Base-by-base conservation (phyloP, 179 eudicot species). In the Beta macrorhiza region DNA sequence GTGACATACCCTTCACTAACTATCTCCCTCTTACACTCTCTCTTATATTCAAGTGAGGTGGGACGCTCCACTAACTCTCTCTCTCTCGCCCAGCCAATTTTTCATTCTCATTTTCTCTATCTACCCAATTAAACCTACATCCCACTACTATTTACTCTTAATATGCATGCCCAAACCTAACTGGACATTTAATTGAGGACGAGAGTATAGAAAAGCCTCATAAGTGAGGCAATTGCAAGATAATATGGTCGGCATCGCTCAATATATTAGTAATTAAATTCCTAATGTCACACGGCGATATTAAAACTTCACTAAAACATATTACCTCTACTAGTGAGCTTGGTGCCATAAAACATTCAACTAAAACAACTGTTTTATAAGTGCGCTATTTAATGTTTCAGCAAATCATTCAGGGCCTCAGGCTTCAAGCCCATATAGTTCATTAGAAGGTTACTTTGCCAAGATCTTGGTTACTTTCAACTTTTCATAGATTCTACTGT, bases 391-490 rank as follows among this genome's bases (percentile, higher is more conserved):
- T 9, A 1, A 25, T 65, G 11, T 65, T 65, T 13, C 5, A 65
- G 25, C 69, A 65, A 65, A 29, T 12, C 16, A 13, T 4, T 65
- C 69, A 37, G 42, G 42, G 42, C 52, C 10, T 49, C 52, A 37
- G 3, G 42, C 42, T 37, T 49, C 52, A 6, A 3, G 42, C 44
- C 69, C 5, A 65, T 65, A 25, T 2, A 11, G 13, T 65, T 5
- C 52, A 49, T 49, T 3, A 49, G 52, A 5, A 65, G 6, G 69
- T 12, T 29, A 29, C 32, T 47, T 17, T 58, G 42, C 44, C 53
- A 79, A 44, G 47, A 42, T 71, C 67, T 73, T 15, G 15, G 82
- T 79, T 52, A 71, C 57, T 44, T 45, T 44, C 58, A 44, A 17
- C 7, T 13, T 29, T 74, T 56, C 64, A 29, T 20, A 74, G 15